Base-by-base conservation (phyloP, 2,329 filamentous ascomycete genomes). In the Alternaria brassicae region DNA sequence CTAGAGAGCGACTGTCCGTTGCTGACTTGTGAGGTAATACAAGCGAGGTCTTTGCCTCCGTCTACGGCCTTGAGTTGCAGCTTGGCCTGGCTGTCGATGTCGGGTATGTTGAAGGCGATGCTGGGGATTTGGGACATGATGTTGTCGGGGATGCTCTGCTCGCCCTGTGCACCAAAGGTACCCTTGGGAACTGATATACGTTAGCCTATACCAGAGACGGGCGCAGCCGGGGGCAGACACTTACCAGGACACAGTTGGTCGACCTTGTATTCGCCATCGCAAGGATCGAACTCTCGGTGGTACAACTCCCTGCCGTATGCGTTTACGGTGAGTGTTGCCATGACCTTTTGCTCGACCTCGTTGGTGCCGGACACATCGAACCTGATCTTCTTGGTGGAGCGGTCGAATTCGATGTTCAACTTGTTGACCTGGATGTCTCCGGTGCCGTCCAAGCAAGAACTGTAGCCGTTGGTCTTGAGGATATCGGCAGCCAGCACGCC, bases 51-150 rank as follows among this genome's bases (percentile, higher is more conserved):
- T 32, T 84, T 72, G 37, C 83, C 84, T 4, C 80, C 82, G 30
- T 89, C 86, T 37, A 86, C 78, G 4, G 86, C 81, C 60, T 85
- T 88, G 44, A 99, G 85, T 73, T 92, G 81, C 63, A 99, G 81
- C 42, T 89, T 95, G 32, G 93, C 95, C 70, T 89, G 81, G 36
- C 94, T 94, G 55, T 94, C 89, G 68, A 99, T 90, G 75, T 99
- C 93, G 49, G 95, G 95, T 30, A 99, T 84, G 61, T 87, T 86
- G 81, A 97, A 99, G 12, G 94, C 94, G 66, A 99, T 96, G 2
- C 87, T 81, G 1, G 95, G 95, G 39, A 99, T 94, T 79, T 90
- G 80, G 53, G 84, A 84, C 56, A 91, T 88, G 73, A 89, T 94
- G 61, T 88, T 72, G 0, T 85, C 79, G 15, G 93, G 91, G 37